A percentile compares a stretch with the other conserved stretches of the same genome.
These are phyloP conservation scores for Neltuma alba DNA, from an alignment of 306 rosid species.

Conservation along the genomic window DNA sequence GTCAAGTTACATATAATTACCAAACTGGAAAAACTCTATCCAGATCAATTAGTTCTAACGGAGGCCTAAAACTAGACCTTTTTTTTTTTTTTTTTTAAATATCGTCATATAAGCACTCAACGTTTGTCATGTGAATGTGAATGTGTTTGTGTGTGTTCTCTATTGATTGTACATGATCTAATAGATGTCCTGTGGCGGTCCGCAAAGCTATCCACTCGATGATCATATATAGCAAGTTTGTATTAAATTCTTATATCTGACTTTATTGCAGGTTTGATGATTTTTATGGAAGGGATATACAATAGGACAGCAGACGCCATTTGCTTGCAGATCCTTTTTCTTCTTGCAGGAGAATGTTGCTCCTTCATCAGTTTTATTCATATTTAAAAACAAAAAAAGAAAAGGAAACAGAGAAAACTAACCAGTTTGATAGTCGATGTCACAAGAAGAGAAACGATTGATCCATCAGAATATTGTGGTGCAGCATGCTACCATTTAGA, in stretches of 20 bases:
- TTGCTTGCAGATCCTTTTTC: slow-evolving; percentile 50
- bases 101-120: too few relatives aligned
- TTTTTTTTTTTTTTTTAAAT: too few relatives aligned
- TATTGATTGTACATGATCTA: neutral
- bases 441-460: slow-evolving; percentile 30
- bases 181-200: neutral
- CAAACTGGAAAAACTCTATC: too few relatives aligned
- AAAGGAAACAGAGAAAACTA: neutral
- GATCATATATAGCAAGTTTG: neutral
- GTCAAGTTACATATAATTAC: too few relatives aligned
- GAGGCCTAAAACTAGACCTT: too few relatives aligned
- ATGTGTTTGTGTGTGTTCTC: neutral
- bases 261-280: slow-evolving; percentile 40
- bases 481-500: slow-evolving; percentile 26
- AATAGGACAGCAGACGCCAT: slow-evolving; percentile 32
- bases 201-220: neutral
- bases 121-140: too few relatives aligned
- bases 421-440: neutral
- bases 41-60: too few relatives aligned
- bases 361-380: slow-evolving; percentile 34
- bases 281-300: slow-evolving; percentile 28
- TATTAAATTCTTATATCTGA: slow-evolving; percentile 30
- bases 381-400: neutral
- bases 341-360: slow-evolving; percentile 42
- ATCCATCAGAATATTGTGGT: slow-evolving; percentile 32